Conservation (phyloP, 148 eudicot genomes). For the Rheum nobile region DNA sequence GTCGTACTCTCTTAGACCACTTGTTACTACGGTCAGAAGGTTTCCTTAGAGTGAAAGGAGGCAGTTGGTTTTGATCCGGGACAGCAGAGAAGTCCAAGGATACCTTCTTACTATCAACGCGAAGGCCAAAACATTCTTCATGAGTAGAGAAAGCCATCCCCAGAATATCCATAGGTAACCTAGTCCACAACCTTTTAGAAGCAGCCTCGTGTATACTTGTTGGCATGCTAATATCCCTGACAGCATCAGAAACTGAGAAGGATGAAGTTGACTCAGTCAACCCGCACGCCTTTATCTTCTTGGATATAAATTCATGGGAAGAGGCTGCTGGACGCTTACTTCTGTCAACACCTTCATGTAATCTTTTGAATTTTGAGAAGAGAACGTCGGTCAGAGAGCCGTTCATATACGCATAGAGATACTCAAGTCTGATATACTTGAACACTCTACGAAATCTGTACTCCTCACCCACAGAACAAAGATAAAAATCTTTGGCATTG, state of each 20-base stretch:
- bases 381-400: constrained; percentile 28
- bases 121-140: constrained; percentile 22
- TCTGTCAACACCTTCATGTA: constrained; percentile 3
- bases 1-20: constrained; percentile 37
- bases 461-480: constrained; percentile 28
- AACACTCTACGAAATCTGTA: constrained; percentile 28
- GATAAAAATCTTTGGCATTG: constrained; percentile 24
- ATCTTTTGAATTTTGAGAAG: constrained; percentile 16
- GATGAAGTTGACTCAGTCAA: constrained; percentile 21
- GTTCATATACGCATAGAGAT: constrained; percentile 34
- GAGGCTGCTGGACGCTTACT: constrained; percentile 15
- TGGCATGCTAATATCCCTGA: constrained; percentile 37
- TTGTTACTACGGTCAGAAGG: constrained; percentile 43
- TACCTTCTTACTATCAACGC: constrained; percentile 17
- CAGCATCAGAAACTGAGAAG: constrained; percentile 22
- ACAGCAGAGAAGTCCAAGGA: constrained; percentile 45
- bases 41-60: constrained; percentile 45
- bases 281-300: constrained; percentile 32
- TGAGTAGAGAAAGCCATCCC: constrained; percentile 37
- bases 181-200: constrained; percentile 29
- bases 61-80: constrained; percentile 37
- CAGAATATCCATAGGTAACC: constrained; percentile 40
- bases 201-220: constrained; percentile 57
- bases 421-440: constrained; percentile 39
- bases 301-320: constrained; percentile 32